Evolutionary conservation across 2,329 filamentous ascomycete genomes (phyloP).

Genomic region (Claviceps fusiformis): DNA sequence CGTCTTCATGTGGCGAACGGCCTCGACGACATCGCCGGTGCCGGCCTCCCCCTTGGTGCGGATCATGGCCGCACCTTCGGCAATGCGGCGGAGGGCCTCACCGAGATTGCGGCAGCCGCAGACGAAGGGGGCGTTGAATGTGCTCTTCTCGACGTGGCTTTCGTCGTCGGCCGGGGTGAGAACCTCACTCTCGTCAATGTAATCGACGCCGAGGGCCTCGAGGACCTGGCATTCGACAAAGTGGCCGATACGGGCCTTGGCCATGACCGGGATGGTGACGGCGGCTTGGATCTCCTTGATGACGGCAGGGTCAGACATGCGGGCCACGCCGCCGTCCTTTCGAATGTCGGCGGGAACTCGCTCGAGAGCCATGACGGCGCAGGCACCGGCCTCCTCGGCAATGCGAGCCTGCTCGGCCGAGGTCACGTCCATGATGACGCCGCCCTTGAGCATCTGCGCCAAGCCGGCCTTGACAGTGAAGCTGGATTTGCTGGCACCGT

Average conservation of each 20-base stretch:
- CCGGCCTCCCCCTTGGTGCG: slow-evolving; percentile 97
- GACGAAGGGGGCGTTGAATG: slow-evolving; percentile 78
- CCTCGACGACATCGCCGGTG: slow-evolving; percentile 93
- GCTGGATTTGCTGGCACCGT: slow-evolving; percentile 32
- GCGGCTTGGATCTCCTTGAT: slow-evolving; percentile 91
- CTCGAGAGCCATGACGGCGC: slow-evolving; percentile 97
- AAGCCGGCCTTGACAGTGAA: slow-evolving; percentile 91
- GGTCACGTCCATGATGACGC: slow-evolving; percentile 98
- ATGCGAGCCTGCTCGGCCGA: slow-evolving; percentile 90
- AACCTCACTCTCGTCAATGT: slow-evolving; percentile 97
- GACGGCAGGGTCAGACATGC: slow-evolving; percentile 91
- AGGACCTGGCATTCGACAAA: slow-evolving; percentile 98
- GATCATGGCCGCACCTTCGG: slow-evolving; percentile 96
- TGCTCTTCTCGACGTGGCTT: slow-evolving; percentile 82
- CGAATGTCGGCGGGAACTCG: slow-evolving; percentile 95
- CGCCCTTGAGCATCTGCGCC: slow-evolving; percentile 96
- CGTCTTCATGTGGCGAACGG: slow-evolving; percentile 88
- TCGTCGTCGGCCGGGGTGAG: slow-evolving; percentile 84
- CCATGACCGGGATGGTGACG: slow-evolving; percentile 98
- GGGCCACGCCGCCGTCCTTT: slow-evolving; percentile 78
- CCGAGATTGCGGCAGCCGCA: slow-evolving; percentile 92
- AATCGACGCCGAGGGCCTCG: slow-evolving; percentile 87
- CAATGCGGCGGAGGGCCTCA: slow-evolving; percentile 80
- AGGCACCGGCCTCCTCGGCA: slow-evolving; percentile 90
- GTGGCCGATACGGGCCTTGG: slow-evolving; percentile 94